Evolutionary conservation across 306 rosid genomes (phyloP), one percentile per base, ranked within the genome.

Genomic region (Lupinus albus): DNA sequence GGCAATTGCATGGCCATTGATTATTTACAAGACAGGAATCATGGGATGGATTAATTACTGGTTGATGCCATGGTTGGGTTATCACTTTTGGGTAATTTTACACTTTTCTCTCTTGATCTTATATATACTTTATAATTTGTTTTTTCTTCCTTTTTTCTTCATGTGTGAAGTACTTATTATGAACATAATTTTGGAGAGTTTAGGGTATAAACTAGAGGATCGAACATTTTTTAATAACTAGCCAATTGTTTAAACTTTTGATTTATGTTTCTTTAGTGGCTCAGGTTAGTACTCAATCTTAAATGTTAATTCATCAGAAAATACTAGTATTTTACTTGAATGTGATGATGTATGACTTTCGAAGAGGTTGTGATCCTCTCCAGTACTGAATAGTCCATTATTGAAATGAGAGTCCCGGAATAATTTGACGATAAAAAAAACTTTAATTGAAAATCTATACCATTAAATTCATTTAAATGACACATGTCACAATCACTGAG

Each of bases 41-140:
- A 67, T 90, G 76, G 99, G 99, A 75, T 93, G 99, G 99, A 73
- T 93, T 73, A 93, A 93, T 61, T 93, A 78, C 85, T 93, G 99
- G 99, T 61, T 93, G 83, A 90, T 93, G 97, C 99, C 99, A 20
- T 93, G 97, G 97, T 78, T 90, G 77, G 99, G 97, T 70, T 93
- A 90, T 73, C 97, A 93, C 90, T 90, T 93, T 63, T 93, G 99
- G 99, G 99, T 93, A 93, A 78, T 76, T 42, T 75, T 49, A 25
- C 61, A 72, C 73, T 56, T 54, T 46, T 18, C 13, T 42, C 67
- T 57, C 46, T 50, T 52, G 52, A 73, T 42, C 16, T 67, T 28
- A 11, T 64, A 39, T 72, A 30, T 74, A 60, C 79, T 16, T 55
- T 44, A 59, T 64, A 9, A 1, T 64, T 48, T 44, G 44, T 2